Base-by-base conservation (phyloP, 129 eudicot genomes). In the Flaveria linearis region DNA sequence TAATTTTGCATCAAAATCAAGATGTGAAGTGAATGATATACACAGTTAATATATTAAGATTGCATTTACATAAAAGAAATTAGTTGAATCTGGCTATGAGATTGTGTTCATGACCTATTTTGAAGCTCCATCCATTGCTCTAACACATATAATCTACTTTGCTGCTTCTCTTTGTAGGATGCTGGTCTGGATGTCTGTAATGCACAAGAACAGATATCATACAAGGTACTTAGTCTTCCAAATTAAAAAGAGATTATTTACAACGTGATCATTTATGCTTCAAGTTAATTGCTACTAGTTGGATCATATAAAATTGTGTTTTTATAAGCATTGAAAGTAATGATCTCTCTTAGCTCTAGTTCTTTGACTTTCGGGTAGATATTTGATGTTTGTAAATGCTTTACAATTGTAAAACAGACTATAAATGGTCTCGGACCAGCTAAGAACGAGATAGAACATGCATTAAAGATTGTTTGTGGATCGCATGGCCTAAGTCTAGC, bases 401-500 rank as follows among this genome's bases (percentile, higher is more conserved):
- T 55, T 10, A 72, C 23, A 7, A 28, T 7, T 22, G 6, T 49
- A 4, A 51, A 76, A 76, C 80, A 76, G 73, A 65, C 41, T 65
- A 12, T 76, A n/a, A 50, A 25, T 3, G 43, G 68, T 51, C 66
- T 76, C 13, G 0, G 67, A 67, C 18, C 16, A 15, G 18, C 55
- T 33, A 51, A 52, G 56, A 49, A 67, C 16, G 45, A 67, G 10
- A 66, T 76, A 1, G n/a, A 51, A 6, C 8, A 39, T 10, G 74
- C 74, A 14, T 36, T 67, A 52, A 2, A 67, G 33, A 9, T 9
- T 0, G 46, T 53, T 50, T 66, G 53, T 16, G 3, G 2, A 66
- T 52, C 56, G 0, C 56, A 36, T 23, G 1, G 25, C 7, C 3
- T 76, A 10, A 3, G 0, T 16, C 22, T 77, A 45, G 60, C 60